Evolutionary conservation across 208 protist genomes (phyloP).

Genomic region (Acanthamoeba lenticulata): DNA sequence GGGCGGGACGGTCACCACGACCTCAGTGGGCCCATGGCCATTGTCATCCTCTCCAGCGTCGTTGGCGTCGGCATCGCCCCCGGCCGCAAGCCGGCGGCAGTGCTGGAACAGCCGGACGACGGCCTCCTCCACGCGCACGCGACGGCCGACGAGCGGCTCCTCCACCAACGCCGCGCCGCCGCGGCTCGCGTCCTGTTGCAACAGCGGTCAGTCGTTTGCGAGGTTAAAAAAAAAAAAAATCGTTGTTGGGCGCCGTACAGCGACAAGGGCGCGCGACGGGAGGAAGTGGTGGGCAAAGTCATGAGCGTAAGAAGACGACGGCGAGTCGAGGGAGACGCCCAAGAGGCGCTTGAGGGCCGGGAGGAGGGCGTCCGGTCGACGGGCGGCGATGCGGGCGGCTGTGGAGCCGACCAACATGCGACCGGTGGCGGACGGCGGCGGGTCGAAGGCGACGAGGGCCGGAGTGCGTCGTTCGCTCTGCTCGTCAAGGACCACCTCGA

Average conservation of each 20-base stretch:
- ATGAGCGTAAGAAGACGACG: not conserved
- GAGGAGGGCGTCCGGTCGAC: not conserved
- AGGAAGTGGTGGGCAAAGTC: not conserved
- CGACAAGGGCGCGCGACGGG: not conserved
- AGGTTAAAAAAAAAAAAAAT: not conserved
- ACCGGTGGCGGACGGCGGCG: not conserved
- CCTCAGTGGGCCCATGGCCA: too few species aligned
- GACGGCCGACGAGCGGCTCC: not conserved
- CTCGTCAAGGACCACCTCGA: conserved; percentile 12
- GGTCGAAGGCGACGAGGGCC: conserved; percentile 10
- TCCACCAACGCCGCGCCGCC: not conserved
- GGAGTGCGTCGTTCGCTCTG: conserved; percentile 44
- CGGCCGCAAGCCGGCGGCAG: not conserved
- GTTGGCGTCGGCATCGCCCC: conserved; percentile 68
- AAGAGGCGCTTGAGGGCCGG: not conserved
- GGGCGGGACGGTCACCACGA: conserved; percentile 92
- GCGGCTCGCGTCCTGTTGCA: not conserved
- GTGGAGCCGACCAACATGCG: not conserved
- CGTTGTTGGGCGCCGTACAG: not conserved
- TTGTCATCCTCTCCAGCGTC: too few species aligned
- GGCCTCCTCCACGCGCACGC: not conserved
- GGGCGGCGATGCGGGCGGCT: not conserved
- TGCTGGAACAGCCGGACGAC: not conserved
- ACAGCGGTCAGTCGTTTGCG: too few species aligned
- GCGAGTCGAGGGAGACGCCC: not conserved